Evolutionary conservation across 768 basidiomycete genomes (phyloP), one percentile per base, ranked within the genome.

Genomic region (Rhizopogon vinicolor): DNA sequence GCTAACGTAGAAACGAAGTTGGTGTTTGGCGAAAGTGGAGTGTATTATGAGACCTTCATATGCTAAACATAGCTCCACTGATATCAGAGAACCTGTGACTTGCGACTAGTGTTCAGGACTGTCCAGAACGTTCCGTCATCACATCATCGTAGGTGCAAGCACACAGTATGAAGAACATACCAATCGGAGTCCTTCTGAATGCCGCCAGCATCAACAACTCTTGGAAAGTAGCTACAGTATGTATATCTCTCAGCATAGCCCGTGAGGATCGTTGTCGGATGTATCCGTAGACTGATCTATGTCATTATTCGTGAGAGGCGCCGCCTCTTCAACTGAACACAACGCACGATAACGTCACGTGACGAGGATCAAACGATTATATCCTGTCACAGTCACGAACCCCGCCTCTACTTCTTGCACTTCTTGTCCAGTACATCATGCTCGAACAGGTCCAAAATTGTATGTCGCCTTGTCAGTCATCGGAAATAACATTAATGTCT

Each of bases 311-410:
- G 79, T 41, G 61, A 76, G 40, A 85, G 67, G 28, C 4, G 25
- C 25, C 80, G 80, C 55, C 71, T 75, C 60, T 72, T 80, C 25
- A 25, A 25, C 87, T 88, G 57, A 42, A 56, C 52, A 57, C 37
- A 44, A 78, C 87, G 64, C 60, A 87, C 87, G 88, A 89, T 59
- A 77, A 74, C 48, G n/a, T n/a, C n/a, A n/a, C n/a, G 52, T 84
- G 74, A 60, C 89, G 89, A 0, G 96, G 96, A 0, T 96, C 97
- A 70, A 98, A 94, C n/a, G 90, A 84, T 93, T 93, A 95, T 3
- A 95, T 80, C 52, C 73, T 78, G 51, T 93, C 87, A 0, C 73
- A 75, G 9, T 83, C 5, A 67, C 70, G 96, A 95, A 99, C 60
- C 1, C 75, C 73, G 3, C 90, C 25, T 25, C 91, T 3, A 78